Conservation (phyloP, 352 stramenopile genomes). For the Phytopythium boreale region DNA sequence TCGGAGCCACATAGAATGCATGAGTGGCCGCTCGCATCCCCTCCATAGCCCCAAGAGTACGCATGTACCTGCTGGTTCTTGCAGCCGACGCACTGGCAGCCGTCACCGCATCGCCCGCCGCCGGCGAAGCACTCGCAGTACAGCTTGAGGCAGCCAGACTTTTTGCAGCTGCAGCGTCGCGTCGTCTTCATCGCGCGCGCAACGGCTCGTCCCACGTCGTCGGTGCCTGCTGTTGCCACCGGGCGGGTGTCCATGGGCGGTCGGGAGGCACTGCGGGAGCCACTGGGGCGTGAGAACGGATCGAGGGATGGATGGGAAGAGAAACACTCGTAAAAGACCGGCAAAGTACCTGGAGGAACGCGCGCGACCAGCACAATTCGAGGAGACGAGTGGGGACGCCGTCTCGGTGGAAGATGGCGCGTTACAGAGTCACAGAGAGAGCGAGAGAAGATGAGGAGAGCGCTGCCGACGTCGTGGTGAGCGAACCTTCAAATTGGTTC, state of each 20-base stretch:
- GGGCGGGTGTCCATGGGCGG: neutral
- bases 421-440: neutral
- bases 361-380: neutral
- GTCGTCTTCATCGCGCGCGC: constrained; percentile 13
- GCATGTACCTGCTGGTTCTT: constrained; percentile 53
- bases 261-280: neutral
- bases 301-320: neutral
- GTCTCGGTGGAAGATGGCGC: neutral
- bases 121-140: constrained; percentile 83
- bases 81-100: constrained; percentile 73
- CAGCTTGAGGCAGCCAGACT: constrained; percentile 95
- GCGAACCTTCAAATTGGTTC: neutral
- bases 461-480: neutral
- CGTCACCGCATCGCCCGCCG: constrained; percentile 46
- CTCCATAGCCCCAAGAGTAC: neutral
- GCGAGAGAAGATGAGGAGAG: neutral
- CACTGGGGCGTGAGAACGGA: neutral
- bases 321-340: neutral
- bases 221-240: neutral
- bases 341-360: neutral
- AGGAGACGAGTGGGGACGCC: neutral
- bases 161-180: constrained; percentile 94
- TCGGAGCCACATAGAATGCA: neutral
- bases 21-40: neutral
- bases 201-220: neutral